These are phyloP conservation scores for Mediolabrus comicus DNA, from an alignment of 108 stramenopile species.

Conservation along the genomic window DNA sequence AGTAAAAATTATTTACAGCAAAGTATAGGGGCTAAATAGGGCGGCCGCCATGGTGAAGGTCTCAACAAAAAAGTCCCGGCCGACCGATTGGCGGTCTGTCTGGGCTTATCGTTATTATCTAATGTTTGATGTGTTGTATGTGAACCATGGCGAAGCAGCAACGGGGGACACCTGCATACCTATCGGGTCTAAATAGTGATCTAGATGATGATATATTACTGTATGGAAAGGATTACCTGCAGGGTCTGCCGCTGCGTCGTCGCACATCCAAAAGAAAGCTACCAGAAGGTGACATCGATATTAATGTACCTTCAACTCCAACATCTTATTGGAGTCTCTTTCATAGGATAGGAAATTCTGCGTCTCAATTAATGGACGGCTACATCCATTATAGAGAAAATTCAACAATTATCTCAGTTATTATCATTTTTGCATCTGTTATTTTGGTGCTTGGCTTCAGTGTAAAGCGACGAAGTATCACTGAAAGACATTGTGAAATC, in stretches of 20 bases:
- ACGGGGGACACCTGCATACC: not conserved
- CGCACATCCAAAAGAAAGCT: slow-evolving; percentile 8
- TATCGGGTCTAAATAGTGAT: slow-evolving; percentile 2
- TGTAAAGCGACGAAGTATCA: not conserved
- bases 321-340: not conserved
- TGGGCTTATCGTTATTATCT: too few species aligned
- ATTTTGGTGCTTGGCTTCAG: not conserved
- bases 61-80: too few species aligned
- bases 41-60: too few species aligned
- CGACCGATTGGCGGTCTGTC: too few species aligned
- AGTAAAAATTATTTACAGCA: too few species aligned
- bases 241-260: slow-evolving; percentile 5
- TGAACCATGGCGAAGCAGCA: not conserved
- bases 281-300: not conserved
- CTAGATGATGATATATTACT: not conserved
- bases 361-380: not conserved
- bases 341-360: not conserved
- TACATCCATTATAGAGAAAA: not conserved
- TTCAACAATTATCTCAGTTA: not conserved
- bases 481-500: not conserved
- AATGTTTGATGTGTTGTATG: too few species aligned
- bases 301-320: not conserved
- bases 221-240: slow-evolving; percentile 11
- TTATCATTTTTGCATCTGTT: not conserved
- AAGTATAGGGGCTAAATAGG: too few species aligned